Conservation (phyloP, 2,329 filamentous ascomycete species). For the Pestalotiopsis sp. region DNA sequence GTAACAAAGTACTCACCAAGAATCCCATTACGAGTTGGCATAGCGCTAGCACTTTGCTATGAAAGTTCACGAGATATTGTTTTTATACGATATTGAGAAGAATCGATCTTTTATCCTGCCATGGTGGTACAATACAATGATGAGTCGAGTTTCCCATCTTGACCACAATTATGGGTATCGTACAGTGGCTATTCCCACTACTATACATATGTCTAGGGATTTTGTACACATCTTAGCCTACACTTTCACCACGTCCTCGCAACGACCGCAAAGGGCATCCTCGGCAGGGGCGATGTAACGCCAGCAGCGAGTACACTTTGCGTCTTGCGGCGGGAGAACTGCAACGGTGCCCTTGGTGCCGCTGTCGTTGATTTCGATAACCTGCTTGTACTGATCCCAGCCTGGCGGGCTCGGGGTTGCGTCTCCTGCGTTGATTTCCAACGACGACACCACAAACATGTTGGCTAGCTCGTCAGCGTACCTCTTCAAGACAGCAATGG, state of each 20-base stretch:
- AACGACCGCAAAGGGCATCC: slow-evolving; percentile 71
- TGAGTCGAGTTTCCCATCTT: background rate
- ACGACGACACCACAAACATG: slow-evolving; percentile 71
- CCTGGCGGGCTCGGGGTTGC: slow-evolving; percentile 26
- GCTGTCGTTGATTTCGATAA: slow-evolving; percentile 42
- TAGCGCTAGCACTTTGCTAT: no score
- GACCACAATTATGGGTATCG: background rate
- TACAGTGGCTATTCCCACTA: background rate
- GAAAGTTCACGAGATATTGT: background rate
- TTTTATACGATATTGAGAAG: background rate
- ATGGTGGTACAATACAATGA: background rate
- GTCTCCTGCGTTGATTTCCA: slow-evolving; percentile 45
- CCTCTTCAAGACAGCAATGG: slow-evolving; percentile 36
- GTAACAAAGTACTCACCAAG: no score
- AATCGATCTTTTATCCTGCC: background rate
- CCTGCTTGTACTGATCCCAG: slow-evolving; percentile 42
- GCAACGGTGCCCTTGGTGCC: slow-evolving; percentile 36
- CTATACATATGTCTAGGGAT: background rate
- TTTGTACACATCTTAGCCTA: background rate
- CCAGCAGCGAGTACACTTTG: slow-evolving; percentile 91
- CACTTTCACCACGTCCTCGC: slow-evolving; percentile 62
- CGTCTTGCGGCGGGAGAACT: slow-evolving; percentile 49
- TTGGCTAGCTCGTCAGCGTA: slow-evolving; percentile 56
- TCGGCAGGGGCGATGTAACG: slow-evolving; percentile 72
- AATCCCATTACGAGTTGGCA: no score